These are phyloP conservation scores for Tulasnella sp. DNA, from an alignment of 768 basidiomycete species.

Conservation along the genomic window DNA sequence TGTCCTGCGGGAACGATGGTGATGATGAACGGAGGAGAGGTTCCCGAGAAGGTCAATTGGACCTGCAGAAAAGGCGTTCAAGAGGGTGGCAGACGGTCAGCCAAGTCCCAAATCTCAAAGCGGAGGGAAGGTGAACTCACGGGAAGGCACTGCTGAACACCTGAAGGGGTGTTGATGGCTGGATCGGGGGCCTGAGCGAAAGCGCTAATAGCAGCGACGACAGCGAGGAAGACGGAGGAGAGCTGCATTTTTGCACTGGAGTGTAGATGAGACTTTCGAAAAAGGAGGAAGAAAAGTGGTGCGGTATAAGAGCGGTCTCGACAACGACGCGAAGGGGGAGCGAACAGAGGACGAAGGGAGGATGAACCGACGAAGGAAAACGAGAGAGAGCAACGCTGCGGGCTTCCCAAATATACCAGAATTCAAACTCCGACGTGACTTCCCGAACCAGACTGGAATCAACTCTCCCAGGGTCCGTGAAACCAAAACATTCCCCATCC, in stretches of 20 bases:
- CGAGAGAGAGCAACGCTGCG: not conserved
- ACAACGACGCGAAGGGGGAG: not conserved
- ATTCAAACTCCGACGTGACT: not conserved
- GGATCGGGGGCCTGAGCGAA: constrained; percentile 4
- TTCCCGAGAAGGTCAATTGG: constrained; percentile 10
- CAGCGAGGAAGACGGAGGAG: not conserved
- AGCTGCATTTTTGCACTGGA: constrained; percentile 4
- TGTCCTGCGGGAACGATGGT: constrained; percentile 23
- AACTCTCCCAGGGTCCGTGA: too few species aligned
- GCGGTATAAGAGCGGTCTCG: not conserved
- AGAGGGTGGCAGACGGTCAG: not conserved
- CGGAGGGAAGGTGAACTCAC: not conserved
- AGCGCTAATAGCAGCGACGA: constrained; percentile 1
- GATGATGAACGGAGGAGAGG: constrained; percentile 8
- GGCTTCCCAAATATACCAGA: not conserved
- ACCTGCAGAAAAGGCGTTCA: not conserved
- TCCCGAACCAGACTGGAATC: not conserved
- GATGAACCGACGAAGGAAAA: not conserved
- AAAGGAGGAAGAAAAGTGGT: not conserved
- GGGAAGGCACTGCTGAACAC: not conserved
- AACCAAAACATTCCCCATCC: not conserved
- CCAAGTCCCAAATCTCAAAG: not conserved
- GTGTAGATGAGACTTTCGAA: not conserved
- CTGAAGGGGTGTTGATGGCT: constrained; percentile 3
- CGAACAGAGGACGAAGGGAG: not conserved